Evolutionary conservation across 768 basidiomycete genomes (phyloP).

Genomic region (Lactarius indigo): DNA sequence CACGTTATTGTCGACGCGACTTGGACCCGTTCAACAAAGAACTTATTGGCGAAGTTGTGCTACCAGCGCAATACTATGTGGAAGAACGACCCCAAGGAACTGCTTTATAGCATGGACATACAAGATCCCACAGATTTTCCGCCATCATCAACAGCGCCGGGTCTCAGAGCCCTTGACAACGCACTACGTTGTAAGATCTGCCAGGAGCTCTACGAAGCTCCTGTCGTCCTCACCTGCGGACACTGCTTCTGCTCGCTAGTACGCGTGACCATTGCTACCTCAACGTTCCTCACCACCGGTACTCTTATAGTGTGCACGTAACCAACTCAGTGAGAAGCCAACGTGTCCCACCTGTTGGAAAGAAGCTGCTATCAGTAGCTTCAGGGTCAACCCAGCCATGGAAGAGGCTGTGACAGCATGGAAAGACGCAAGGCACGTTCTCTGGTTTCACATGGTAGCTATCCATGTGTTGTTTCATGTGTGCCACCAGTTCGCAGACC

Average conservation of each 20-base stretch:
- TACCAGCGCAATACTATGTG: conserved; percentile 6
- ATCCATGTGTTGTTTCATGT: conserved; percentile 9
- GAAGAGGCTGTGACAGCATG: conserved; percentile 39
- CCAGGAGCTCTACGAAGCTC: conserved; percentile 37
- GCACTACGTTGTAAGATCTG: conserved; percentile 41
- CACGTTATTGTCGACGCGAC: background rate
- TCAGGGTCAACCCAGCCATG: conserved; percentile 37
- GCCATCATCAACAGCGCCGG: conserved; percentile 23
- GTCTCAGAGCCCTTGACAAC: conserved; percentile 35
- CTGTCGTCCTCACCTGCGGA: conserved; percentile 40
- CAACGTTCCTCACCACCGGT: conserved; percentile 3
- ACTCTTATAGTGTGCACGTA: conserved; percentile 37
- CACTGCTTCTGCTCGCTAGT: conserved; percentile 42
- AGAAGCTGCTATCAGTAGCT: conserved; percentile 32
- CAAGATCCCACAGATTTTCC: conserved; percentile 39
- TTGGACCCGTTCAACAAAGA: background rate
- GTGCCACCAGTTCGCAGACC: conserved; percentile 9
- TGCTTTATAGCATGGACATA: conserved; percentile 19
- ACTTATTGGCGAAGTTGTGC: background rate
- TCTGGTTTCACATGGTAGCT: background rate
- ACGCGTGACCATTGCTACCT: conserved; percentile 9
- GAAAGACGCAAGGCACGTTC: conserved; percentile 36
- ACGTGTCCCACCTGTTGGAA: conserved; percentile 39
- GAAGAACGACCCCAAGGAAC: conserved; percentile 15
- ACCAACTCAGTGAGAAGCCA: conserved; percentile 33